Evolutionary conservation across 1,284 basidiomycete genomes (phyloP).

Genomic region (Laetiporus sulphureus): DNA sequence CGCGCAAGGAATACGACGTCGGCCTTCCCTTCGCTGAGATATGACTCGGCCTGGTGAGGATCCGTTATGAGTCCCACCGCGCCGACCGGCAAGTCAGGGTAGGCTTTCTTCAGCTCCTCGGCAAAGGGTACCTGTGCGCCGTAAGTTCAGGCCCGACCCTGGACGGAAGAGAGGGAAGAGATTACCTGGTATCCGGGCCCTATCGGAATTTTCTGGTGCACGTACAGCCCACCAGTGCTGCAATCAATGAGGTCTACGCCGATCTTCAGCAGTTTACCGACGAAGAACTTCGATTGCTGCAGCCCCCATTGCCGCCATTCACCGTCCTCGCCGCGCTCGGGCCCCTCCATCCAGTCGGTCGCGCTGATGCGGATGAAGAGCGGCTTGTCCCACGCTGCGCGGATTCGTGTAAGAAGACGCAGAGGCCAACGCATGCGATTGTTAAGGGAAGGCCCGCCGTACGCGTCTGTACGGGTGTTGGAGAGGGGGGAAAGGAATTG

Average conservation of each 20-base stretch:
- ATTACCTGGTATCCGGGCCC: slow-evolving; percentile 61
- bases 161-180: not conserved
- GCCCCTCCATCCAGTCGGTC: slow-evolving; percentile 72
- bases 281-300: slow-evolving; percentile 63
- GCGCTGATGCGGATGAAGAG: slow-evolving; percentile 74
- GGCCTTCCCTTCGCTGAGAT: slow-evolving; percentile 57
- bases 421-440: slow-evolving; percentile 69
- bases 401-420: slow-evolving; percentile 45
- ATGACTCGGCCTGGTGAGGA: slow-evolving; percentile 57
- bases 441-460: slow-evolving; percentile 66
- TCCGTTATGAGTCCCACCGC: slow-evolving; percentile 74
- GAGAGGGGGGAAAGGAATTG: slow-evolving; percentile 65
- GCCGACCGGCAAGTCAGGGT: slow-evolving; percentile 50
- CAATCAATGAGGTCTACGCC: slow-evolving; percentile 73
- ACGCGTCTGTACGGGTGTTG: slow-evolving; percentile 63
- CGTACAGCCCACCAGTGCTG: slow-evolving; percentile 65
- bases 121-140: slow-evolving; percentile 58
- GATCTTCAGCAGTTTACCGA: slow-evolving; percentile 48
- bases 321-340: slow-evolving; percentile 51
- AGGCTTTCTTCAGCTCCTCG: slow-evolving; percentile 57
- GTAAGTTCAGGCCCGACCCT: not conserved
- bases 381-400: slow-evolving; percentile 61
- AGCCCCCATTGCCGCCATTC: slow-evolving; percentile 69
- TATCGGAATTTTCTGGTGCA: slow-evolving; percentile 49
- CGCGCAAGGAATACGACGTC: slow-evolving; percentile 68